A percentile compares a stretch with the other conserved stretches of the same genome.
Evolutionary conservation across 23 red algal species (phyloP).

Genomic region (Gracilaria gracilis): DNA sequence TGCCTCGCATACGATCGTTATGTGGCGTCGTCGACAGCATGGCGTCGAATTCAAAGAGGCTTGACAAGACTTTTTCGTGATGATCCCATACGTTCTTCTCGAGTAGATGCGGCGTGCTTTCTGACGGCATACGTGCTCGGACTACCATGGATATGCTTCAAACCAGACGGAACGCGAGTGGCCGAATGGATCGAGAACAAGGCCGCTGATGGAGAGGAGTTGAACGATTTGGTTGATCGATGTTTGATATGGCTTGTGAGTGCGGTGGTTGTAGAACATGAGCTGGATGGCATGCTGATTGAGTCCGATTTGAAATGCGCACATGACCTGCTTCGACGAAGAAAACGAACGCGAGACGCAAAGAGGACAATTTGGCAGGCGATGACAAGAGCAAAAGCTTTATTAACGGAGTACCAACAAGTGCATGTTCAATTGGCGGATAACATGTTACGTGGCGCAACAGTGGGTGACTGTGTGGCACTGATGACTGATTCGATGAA

Average conservation of each 20-base stretch:
- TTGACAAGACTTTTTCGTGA: slow-evolving; percentile 68
- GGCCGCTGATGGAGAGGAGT: slow-evolving; percentile 14
- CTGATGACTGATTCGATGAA: slow-evolving; percentile 15
- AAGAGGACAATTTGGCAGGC: slow-evolving; percentile 41
- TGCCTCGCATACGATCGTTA: slow-evolving; percentile 66
- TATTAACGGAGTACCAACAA: slow-evolving; percentile 27
- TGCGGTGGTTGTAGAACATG: slow-evolving; percentile 71
- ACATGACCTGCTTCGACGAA: slow-evolving; percentile 16
- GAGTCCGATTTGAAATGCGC: slow-evolving; percentile 57
- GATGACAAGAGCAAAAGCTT: slow-evolving; percentile 38
- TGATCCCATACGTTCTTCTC: slow-evolving; percentile 70
- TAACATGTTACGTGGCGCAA: slow-evolving; percentile 69
- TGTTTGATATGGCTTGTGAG: slow-evolving; percentile 82
- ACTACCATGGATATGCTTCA: slow-evolving; percentile 81
- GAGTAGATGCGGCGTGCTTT: slow-evolving; percentile 77
- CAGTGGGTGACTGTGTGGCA: slow-evolving; percentile 77
- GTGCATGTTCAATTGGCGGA: slow-evolving; percentile 56
- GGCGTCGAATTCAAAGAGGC: slow-evolving; percentile 59
- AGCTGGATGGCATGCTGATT: slow-evolving; percentile 74
- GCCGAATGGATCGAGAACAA: slow-evolving; percentile 7
- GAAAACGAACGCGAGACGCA: not conserved
- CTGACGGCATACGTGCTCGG: slow-evolving; percentile 78
- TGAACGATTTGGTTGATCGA: slow-evolving; percentile 38
- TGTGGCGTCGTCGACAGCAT: slow-evolving; percentile 23
- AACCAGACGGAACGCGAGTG: slow-evolving; percentile 58